Conservation (phyloP, 495 filamentous ascomycete species). For the Letharia lupina region DNA sequence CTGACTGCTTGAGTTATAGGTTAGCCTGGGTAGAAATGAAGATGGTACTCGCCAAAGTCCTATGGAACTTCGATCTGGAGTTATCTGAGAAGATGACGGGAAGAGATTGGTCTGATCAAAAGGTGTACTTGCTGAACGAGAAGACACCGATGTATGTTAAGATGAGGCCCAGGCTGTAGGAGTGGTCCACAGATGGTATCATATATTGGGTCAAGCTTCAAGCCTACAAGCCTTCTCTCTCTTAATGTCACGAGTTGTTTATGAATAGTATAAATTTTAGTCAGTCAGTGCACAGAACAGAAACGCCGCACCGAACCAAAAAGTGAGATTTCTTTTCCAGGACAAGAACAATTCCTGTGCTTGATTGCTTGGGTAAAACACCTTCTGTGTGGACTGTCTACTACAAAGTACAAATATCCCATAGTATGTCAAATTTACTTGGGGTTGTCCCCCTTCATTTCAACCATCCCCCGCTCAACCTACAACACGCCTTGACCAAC, state of each 20-base stretch:
- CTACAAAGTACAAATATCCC: too few species aligned
- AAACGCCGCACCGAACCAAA: background rate
- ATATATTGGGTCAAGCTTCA: background rate
- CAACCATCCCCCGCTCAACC: background rate
- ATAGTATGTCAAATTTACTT: background rate
- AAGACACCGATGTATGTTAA: constrained; percentile 31
- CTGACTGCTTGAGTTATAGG: constrained; percentile 2
- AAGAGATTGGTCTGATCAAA: constrained; percentile 33
- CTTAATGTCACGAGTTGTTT: background rate
- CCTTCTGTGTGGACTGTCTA: background rate
- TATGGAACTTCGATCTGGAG: constrained; percentile 42
- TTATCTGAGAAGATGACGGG: constrained; percentile 24
- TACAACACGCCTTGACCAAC: background rate
- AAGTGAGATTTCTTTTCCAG: too few species aligned
- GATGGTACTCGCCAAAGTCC: constrained; percentile 35
- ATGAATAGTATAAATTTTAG: background rate
- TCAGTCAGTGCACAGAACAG: background rate
- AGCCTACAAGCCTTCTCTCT: background rate
- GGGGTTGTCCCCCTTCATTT: background rate
- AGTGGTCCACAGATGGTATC: background rate
- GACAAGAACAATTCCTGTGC: too few species aligned
- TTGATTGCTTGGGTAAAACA: background rate
- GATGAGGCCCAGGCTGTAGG: constrained; percentile 9
- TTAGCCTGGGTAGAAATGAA: constrained; percentile 43
- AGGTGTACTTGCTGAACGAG: constrained; percentile 31